phyloP scores from a whole-genome alignment of 2,329 filamentous ascomycete genomes.

The Exophiala lecanii-corni region DNA sequence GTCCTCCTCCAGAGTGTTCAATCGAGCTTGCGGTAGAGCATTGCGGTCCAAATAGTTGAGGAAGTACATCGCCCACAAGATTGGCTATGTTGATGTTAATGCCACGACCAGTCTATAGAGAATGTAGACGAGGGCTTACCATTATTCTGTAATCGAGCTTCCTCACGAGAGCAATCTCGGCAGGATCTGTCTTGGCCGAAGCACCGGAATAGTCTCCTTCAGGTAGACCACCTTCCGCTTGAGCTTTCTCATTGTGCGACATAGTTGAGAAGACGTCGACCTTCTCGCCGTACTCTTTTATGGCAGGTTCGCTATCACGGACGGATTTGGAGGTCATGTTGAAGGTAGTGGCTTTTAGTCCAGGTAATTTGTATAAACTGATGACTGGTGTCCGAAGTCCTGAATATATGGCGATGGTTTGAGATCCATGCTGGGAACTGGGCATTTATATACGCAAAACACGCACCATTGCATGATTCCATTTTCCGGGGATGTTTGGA shows the following conservation, averaged over 20 bases:
- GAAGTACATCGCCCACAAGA: conserved; percentile 35
- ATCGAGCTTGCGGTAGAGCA: conserved; percentile 29
- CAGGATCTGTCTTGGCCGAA: conserved; percentile 36
- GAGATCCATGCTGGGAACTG: neutral
- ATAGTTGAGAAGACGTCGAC: no score
- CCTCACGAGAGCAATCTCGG: conserved; percentile 38
- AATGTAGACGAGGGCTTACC: neutral
- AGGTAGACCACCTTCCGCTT: neutral
- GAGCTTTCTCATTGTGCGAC: neutral
- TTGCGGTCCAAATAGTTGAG: conserved; percentile 20
- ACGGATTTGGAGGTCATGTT: neutral
- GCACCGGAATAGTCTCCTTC: conserved; percentile 36
- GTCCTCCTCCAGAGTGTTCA: conserved; percentile 28
- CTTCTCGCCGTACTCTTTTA: neutral
- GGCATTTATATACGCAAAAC: no score
- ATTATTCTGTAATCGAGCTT: no score
- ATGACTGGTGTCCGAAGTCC: neutral
- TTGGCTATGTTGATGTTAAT: no score
- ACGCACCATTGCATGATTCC: no score
- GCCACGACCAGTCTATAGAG: no score
- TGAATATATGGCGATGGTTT: neutral
- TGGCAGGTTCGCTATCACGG: neutral
- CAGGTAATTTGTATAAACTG: neutral
- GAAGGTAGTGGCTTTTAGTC: neutral
- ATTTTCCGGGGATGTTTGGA: no score